phyloP scores from a whole-genome alignment of 768 basidiomycete species.

The Boletus rufocinnamomeus region DNA sequence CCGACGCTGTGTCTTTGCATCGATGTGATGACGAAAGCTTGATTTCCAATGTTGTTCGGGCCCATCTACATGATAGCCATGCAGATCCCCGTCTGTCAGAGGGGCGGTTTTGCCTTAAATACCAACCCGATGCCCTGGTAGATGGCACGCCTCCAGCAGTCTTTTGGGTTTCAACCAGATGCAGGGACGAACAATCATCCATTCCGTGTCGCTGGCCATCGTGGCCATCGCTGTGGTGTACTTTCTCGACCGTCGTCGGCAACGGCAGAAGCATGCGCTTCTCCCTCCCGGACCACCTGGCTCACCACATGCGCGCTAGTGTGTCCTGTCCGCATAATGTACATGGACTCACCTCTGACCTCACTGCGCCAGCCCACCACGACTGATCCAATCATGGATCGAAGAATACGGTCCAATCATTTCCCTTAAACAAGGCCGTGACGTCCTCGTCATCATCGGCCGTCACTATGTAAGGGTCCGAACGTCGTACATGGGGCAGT shows the following conservation, averaged over 20 bases:
- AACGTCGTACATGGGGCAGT: background rate
- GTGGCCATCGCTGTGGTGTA: background rate
- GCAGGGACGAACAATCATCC: background rate
- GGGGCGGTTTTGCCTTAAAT: background rate
- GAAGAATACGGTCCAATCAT: constrained; percentile 30
- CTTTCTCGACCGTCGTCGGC: constrained; percentile 7
- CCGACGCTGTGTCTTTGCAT: background rate
- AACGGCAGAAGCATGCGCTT: constrained; percentile 10
- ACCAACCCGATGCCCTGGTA: background rate
- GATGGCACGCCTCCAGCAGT: background rate
- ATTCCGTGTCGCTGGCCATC: background rate
- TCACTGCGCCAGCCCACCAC: constrained; percentile 15
- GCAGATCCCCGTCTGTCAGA: background rate
- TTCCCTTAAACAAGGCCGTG: constrained; percentile 25
- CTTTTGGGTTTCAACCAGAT: background rate
- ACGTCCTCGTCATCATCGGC: constrained; percentile 30
- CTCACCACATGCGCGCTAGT: constrained; percentile 25
- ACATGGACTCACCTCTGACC: background rate
- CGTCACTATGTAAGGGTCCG: constrained; percentile 19
- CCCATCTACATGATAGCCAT: background rate
- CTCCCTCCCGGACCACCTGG: constrained; percentile 25
- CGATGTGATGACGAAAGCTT: background rate
- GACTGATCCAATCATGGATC: constrained; percentile 27
- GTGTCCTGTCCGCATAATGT: background rate
- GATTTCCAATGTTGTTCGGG: background rate